phyloP scores from a whole-genome alignment of 192 early-diverging fungal species.

The Phlyctochytrium planicorne region DNA sequence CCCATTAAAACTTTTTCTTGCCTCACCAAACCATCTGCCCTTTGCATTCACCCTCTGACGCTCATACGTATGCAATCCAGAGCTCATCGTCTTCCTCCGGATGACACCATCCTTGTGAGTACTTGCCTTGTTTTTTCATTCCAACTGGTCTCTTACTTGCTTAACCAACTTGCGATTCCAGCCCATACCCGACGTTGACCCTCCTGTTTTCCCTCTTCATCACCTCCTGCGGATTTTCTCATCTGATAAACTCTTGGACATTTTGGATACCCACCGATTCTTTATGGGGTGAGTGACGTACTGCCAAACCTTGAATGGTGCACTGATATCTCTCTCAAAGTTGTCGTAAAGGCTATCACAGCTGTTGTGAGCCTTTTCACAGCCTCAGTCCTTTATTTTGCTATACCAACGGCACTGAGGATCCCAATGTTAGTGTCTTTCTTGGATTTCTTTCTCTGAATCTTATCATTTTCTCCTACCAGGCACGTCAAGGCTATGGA shows the following conservation, averaged over 20 bases:
- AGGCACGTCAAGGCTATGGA: slow-evolving; percentile 8
- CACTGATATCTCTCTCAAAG: not conserved
- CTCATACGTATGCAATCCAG: not conserved
- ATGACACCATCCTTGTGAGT: slow-evolving; percentile 4
- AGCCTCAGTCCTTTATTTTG: slow-evolving; percentile 1
- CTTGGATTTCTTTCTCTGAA: too few species aligned
- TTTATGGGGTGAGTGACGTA: too few species aligned
- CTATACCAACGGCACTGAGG: slow-evolving; percentile 1
- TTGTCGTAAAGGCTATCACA: slow-evolving; percentile 5
- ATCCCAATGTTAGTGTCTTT: slow-evolving; percentile 1
- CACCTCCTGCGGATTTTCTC: slow-evolving; percentile 12
- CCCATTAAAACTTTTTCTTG: not conserved
- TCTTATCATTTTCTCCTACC: not conserved
- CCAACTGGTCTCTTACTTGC: not conserved
- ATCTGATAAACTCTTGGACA: slow-evolving; percentile 3
- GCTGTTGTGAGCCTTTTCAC: slow-evolving; percentile 5
- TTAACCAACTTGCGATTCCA: not conserved
- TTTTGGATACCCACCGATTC: not conserved
- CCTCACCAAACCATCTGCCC: not conserved
- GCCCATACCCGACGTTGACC: slow-evolving; percentile 8
- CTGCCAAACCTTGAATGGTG: too few species aligned
- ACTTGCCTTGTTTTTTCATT: not conserved
- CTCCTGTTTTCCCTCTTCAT: slow-evolving; percentile 17
- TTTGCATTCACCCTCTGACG: not conserved
- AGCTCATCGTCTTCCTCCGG: not conserved